Percentiles rank a stretch among this genome's conserved stretches.
phyloP scores from a whole-genome alignment of 2,329 filamentous ascomycete species.

The Periconia digitata region DNA sequence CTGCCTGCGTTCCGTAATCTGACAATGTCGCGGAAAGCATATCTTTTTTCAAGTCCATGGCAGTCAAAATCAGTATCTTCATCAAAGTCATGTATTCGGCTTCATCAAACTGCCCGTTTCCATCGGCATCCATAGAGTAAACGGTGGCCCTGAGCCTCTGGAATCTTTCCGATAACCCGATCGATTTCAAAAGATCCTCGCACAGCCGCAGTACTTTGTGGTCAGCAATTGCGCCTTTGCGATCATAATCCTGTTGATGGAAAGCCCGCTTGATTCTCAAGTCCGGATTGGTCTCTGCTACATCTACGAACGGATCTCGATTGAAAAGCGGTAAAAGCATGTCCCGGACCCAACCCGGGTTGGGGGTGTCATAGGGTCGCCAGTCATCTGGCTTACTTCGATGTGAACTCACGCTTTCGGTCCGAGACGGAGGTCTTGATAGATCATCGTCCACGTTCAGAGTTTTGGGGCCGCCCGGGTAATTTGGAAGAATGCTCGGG shows the following conservation, averaged over 20 bases:
- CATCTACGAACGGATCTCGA: neutral
- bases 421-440: conserved; percentile 1
- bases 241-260: conserved; percentile 1
- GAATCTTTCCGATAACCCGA: neutral
- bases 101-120: conserved; percentile 1
- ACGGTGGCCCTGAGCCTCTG: neutral
- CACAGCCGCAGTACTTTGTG: conserved; percentile 1
- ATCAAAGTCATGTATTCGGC: neutral
- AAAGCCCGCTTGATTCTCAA: conserved; percentile 1
- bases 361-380: conserved; percentile 1
- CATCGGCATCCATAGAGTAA: neutral
- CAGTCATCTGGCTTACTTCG: conserved; percentile 2
- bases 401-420: conserved; percentile 1
- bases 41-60: neutral
- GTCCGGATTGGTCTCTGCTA: neutral
- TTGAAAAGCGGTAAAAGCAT: conserved; percentile 3
- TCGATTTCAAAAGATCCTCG: neutral
- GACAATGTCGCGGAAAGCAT: neutral
- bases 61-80: neutral
- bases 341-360: neutral
- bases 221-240: conserved; percentile 1
- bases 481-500: neutral
- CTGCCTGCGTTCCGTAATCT: neutral
- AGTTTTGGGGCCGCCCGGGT: neutral
- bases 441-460: neutral